Evolutionary conservation across 352 stramenopile genomes (phyloP), one percentile per base, ranked within the genome.

Genomic region (Phytophthora hybrid): DNA sequence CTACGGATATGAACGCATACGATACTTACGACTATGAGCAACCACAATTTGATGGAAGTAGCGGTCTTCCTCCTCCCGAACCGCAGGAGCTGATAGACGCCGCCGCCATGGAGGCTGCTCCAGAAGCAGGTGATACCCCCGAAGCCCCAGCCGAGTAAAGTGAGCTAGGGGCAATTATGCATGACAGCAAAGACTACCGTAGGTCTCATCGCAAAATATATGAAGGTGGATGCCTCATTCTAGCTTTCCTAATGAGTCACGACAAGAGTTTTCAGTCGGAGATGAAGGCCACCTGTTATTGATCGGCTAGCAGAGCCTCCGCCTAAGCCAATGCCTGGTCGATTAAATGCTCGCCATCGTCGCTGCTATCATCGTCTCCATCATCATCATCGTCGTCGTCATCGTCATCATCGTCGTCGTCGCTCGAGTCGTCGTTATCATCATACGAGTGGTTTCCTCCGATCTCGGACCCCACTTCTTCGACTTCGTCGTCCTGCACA

Each of bases 371-470:
- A 57, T 80, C 71, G 13, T 77, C 66, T 34, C 23, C 73, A 49
- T 80, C 69, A 44, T 80, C 69, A 11, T 78, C 72, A n/a, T 79
- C 73, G 9, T 77, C 63, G 16, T 73, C 71, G 29, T 80, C 65
- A 10, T 76, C 70, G 13, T 76, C 70, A 29, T 87, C 79, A 23
- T 83, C 76, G 57, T 87, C 78, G 16, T 82, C 77, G 32, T 87
- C 81, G 23, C 72, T 78, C 1, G 77, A 83, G 31, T 85, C 79
- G 52, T 89, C 81, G 57, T 84, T 89, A 63, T 87, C 79, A 62
- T 88, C 84, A 52, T 82, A 81, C 29, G 76, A 78, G 5, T 70
- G 70, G 37, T 83, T 59, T 19, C 55, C 73, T 37, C 71, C 77
- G n/a, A 90, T 65, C 32, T 81, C 68, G 19, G 55, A 75, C 23